Evolutionary conservation across 2,329 filamentous ascomycete species (phyloP).

Genomic region (Triangularia verruculosa): DNA sequence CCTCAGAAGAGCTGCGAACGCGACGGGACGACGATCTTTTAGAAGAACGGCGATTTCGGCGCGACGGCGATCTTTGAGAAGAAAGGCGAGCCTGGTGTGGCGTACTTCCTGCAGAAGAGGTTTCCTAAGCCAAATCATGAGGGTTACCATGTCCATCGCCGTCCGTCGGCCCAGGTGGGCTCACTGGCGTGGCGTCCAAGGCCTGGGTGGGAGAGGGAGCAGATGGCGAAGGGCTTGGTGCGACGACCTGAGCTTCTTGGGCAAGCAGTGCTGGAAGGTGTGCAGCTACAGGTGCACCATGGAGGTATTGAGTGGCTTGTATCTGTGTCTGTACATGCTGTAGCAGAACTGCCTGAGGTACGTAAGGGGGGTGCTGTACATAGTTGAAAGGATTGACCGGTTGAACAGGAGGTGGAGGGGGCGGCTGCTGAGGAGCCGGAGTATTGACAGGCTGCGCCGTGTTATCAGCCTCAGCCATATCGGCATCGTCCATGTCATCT

Average conservation of each 20-base stretch:
- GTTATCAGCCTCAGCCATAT: constrained; percentile 22
- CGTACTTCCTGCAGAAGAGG: not conserved
- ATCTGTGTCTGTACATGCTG: not conserved
- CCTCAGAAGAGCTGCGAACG: not conserved
- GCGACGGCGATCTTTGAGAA: not conserved
- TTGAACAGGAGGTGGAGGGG: constrained; percentile 9
- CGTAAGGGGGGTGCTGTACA: constrained; percentile 12
- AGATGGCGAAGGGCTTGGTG: not conserved
- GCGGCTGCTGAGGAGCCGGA: constrained; percentile 7
- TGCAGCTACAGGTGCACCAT: not conserved
- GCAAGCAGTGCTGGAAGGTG: not conserved
- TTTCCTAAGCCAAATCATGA: not conserved
- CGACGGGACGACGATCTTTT: not conserved
- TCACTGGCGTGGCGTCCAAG: not conserved
- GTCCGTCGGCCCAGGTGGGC: not conserved
- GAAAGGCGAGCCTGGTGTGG: not conserved
- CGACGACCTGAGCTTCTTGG: not conserved
- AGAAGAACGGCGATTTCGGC: not conserved
- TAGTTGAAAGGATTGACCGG: constrained; percentile 14
- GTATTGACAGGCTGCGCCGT: not conserved
- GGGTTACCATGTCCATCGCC: not conserved
- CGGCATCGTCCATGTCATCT: constrained; percentile 33
- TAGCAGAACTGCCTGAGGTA: constrained; percentile 11
- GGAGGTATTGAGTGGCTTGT: not conserved
- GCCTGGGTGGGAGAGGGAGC: not conserved